Conservation (phyloP, 225 moss, liverwort and hornwort species). For the Ulota crispa region DNA sequence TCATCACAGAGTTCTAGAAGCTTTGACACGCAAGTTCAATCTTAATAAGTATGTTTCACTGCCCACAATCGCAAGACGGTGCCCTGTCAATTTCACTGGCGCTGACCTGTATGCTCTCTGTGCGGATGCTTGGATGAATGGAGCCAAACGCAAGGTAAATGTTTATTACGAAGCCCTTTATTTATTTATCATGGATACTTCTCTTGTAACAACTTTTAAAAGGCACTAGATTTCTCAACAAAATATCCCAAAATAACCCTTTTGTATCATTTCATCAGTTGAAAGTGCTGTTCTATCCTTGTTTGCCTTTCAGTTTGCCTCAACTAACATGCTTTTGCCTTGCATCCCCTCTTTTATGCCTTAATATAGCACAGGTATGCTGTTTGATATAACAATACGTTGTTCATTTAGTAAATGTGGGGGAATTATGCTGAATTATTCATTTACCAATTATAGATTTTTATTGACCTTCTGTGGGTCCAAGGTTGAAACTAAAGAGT, state of each 20-base stretch:
- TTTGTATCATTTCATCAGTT: background rate
- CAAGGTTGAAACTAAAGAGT: too few species aligned
- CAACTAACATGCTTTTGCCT: background rate
- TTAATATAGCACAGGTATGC: background rate
- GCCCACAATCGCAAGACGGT: slow-evolving; percentile 63
- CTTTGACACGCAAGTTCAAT: slow-evolving; percentile 82
- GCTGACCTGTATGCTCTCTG: slow-evolving; percentile 98
- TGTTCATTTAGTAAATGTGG: too few species aligned
- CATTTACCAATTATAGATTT: too few species aligned
- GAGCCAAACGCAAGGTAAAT: slow-evolving; percentile 90
- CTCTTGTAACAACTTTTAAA: background rate
- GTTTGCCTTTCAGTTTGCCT: background rate
- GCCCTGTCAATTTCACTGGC: slow-evolving; percentile 88
- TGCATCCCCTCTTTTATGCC: background rate
- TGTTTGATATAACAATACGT: too few species aligned
- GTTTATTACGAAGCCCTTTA: background rate
- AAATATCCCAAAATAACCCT: background rate
- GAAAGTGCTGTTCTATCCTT: background rate
- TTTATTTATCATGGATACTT: background rate
- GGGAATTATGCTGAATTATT: too few species aligned
- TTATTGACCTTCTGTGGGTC: too few species aligned
- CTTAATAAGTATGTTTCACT: slow-evolving; percentile 83
- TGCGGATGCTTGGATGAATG: slow-evolving; percentile 99
- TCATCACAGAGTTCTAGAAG: slow-evolving; percentile 77
- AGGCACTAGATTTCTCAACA: background rate